Evolutionary conservation across 2,329 filamentous ascomycete species (phyloP).

Genomic region (Coniochaeta sp.): DNA sequence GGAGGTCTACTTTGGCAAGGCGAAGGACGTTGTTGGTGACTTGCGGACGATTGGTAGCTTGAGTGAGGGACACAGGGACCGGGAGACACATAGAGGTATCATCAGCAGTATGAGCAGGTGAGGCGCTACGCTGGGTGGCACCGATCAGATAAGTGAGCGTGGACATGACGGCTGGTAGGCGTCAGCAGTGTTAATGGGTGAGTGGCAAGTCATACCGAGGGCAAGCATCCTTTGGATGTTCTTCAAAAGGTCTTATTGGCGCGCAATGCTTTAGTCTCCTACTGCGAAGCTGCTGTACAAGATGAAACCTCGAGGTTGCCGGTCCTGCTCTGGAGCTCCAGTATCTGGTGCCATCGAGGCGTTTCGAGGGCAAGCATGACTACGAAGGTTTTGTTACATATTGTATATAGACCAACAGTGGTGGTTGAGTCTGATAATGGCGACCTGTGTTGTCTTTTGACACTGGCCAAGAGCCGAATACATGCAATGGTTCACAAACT

Average conservation of each 20-base stretch:
- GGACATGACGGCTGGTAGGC: not conserved
- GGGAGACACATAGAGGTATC: constrained; percentile 81
- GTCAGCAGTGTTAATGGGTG: not conserved
- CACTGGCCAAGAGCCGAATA: not conserved
- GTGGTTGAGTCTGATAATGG: not conserved
- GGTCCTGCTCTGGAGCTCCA: not conserved
- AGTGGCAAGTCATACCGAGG: not conserved
- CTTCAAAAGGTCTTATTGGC: not conserved
- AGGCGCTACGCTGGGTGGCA: constrained; percentile 8
- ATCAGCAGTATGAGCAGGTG: constrained; percentile 56
- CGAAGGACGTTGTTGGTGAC: constrained; percentile 96
- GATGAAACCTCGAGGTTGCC: not conserved
- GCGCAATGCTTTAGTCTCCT: not conserved
- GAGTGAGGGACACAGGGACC: constrained; percentile 76
- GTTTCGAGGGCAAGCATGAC: not conserved
- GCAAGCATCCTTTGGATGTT: not conserved
- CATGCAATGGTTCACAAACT: not conserved
- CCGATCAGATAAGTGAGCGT: not conserved
- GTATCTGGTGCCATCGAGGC: not conserved
- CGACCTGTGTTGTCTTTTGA: not conserved
- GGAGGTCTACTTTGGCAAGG: constrained; percentile 99
- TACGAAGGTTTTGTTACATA: not conserved
- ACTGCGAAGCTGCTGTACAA: not conserved
- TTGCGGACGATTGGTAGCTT: constrained; percentile 78
- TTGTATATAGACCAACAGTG: not conserved